Evolutionary conservation across 352 stramenopile species (phyloP), one percentile per base, ranked within the genome.

Genomic region (Globisporangium sylvaticum): DNA sequence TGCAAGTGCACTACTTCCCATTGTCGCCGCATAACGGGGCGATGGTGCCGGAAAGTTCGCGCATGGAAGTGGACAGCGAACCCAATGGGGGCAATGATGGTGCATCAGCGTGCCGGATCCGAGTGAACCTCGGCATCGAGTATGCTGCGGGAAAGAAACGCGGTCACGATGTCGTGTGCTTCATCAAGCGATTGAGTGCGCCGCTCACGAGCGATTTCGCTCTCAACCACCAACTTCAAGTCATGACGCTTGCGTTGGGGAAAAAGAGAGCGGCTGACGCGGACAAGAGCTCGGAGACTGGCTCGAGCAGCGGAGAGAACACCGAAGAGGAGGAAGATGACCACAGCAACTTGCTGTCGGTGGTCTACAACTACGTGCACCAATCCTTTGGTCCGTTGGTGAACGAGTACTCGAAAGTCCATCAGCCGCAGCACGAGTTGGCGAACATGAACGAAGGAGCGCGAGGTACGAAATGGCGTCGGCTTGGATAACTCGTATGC

Each of bases 281-380:
- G 29, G 77, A 83, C 46, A 71, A 70, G 24, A 46, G 34, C 31
- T 70, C 73, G 20, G 68, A 72, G 14, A 69, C 66, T 5, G 69
- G 53, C 34, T 82, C 72, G 64, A 87, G 69, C 65, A 77, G 69
- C 9, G 80, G 83, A 9, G 88, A 89, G 52, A 78, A 74, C 44
- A 86, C 85, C 10, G 79, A 73, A 58, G 75, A 91, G 24, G 84
- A 91, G 34, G 81, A 90, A 18, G 80, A 89, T 22, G 73, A 88
- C 56, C 71, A 88, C 31, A 78, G 79, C 32, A 89, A 88, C 65
- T 32, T 95, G 66, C 75, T 95, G 15, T 91, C 82, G 18, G 84
- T 91, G 7, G 84, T 95, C 48, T 95, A 95, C 81, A 95, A 94
- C 69, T 94, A 94, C 67, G 84, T 96, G 56, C 89, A 96, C 32